These are phyloP conservation scores for Lolium perenne DNA, from an alignment of 176 grass and related monocot species.

Conservation along the genomic window DNA sequence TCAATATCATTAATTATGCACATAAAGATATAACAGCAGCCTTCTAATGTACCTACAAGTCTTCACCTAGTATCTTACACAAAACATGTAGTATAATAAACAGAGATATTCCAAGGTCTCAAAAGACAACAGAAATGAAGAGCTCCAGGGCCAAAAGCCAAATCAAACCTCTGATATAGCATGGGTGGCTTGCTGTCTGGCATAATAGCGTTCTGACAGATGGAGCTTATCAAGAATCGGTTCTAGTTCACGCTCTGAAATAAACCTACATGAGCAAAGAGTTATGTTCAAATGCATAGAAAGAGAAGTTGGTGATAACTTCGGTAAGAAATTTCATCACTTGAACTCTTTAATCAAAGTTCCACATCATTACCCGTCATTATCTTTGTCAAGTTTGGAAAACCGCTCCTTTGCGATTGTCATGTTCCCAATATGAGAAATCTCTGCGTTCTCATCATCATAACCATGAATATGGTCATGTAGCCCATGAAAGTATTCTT, in stretches of 20 bases:
- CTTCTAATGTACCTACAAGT: background rate
- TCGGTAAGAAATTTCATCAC: background rate
- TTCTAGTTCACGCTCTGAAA: conserved; percentile 78
- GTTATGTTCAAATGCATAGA: conserved; percentile 31
- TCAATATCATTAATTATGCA: conserved; percentile 2
- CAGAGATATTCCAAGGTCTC: conserved; percentile 12
- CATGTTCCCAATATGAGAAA: conserved; percentile 56
- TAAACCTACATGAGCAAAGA: conserved; percentile 49
- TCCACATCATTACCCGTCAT: conserved; percentile 60
- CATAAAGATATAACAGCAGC: conserved; percentile 3
- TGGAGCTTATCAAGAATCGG: conserved; percentile 77
- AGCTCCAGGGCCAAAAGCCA: background rate
- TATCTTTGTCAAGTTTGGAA: conserved; percentile 77
- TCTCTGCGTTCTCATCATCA: conserved; percentile 56
- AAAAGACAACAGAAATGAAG: background rate
- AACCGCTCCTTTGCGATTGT: conserved; percentile 68
- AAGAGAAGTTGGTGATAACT: background rate
- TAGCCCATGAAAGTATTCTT: conserved; percentile 65
- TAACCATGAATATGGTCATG: conserved; percentile 74
- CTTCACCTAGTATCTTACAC: conserved; percentile 11
- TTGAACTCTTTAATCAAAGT: conserved; percentile 25
- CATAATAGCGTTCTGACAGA: conserved; percentile 80
- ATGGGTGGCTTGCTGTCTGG: conserved; percentile 76
- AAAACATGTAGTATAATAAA: background rate
- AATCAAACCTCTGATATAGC: conserved; percentile 81